Evolutionary conservation across 2,329 filamentous ascomycete genomes (phyloP), one percentile per base, ranked within the genome.

Genomic region (Colletotrichum sp.): DNA sequence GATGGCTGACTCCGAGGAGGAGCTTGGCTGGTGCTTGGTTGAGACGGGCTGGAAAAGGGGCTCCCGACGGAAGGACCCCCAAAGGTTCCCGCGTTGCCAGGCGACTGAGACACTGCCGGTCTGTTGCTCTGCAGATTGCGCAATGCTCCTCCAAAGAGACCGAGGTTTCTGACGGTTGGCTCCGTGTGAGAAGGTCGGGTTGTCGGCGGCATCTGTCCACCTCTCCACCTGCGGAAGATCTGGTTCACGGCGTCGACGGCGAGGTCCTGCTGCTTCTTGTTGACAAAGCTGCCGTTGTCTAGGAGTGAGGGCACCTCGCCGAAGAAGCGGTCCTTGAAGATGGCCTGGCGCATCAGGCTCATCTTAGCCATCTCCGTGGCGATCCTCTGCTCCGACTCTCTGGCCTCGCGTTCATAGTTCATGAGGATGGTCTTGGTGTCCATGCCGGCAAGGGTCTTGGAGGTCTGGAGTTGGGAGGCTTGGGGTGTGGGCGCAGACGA

Each of bases 361-460:
- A 64, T 39, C 32, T 63, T 48, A n/a, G 64, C 71, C 5, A 75
- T 71, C 70, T 75, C 74, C 2, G 39, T 32, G 22, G 25, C 44
- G 27, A 75, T 75, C 5, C 32, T 72, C 4, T 55, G 64, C 59
- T 75, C 74, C 32, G 74, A 73, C 15, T 68, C 39, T 27, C 70
- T 70, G 27, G 70, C 52, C n/a, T 74, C 63, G 5, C 59, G 70
- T 57, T 75, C 74, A 28, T 67, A 73, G 64, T 64, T 44, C 15
- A 67, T n/a, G 22, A 75, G 59, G 22, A 75, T 44, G 27, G 55
- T 30, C 11, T 13, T 48, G 13, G 64, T 75, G 22, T 68, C 64
- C n/a, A 75, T 68, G 28, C 27, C 27, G 32, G 36, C 57, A 32
- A 75, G 52, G 19, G 52, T 15, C 6, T 16, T 19, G 13, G 59